Percentiles rank a stretch among this genome's conserved stretches.
These are phyloP conservation scores for Terfezia boudieri DNA, from an alignment of 495 filamentous ascomycete genomes.

Conservation along the genomic window DNA sequence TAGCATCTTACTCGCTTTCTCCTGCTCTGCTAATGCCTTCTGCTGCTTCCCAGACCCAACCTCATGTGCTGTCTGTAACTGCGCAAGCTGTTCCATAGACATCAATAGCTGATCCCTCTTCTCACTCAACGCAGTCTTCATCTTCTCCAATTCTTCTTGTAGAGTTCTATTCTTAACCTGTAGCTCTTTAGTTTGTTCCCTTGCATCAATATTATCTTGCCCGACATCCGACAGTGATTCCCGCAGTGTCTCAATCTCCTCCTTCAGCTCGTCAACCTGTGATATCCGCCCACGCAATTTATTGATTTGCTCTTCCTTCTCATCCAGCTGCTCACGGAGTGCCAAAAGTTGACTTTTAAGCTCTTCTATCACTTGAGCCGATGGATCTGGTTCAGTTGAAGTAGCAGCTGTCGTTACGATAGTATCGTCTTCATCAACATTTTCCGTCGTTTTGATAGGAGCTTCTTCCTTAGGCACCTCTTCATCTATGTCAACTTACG, in stretches of 20 bases:
- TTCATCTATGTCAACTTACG: conserved; percentile 13
- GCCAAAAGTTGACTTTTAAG: conserved; percentile 30
- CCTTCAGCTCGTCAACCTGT: conserved; percentile 54
- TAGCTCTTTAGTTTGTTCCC: conserved; percentile 49
- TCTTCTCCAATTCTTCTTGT: conserved; percentile 16
- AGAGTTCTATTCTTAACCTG: conserved; percentile 37
- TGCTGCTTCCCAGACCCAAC: conserved; percentile 19
- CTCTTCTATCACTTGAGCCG: conserved; percentile 17
- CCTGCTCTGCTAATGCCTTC: conserved; percentile 26
- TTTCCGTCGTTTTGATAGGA: conserved; percentile 2
- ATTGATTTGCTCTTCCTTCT: conserved; percentile 51
- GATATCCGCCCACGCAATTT: conserved; percentile 40
- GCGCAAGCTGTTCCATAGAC: conserved; percentile 25
- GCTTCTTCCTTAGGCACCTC: conserved; percentile 1
- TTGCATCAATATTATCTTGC: conserved; percentile 60
- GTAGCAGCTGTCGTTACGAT: background rate
- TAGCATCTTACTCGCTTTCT: conserved; percentile 28
- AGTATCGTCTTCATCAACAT: conserved; percentile 12
- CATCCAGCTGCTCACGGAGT: conserved; percentile 38
- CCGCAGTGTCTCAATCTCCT: conserved; percentile 66
- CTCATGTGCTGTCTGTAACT: conserved; percentile 40
- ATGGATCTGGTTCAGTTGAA: background rate
- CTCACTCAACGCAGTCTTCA: conserved; percentile 4
- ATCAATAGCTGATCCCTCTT: conserved; percentile 2
- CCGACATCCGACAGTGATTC: conserved; percentile 57